These are phyloP conservation scores for Corniculantispora saksenae DNA, from an alignment of 2,329 filamentous ascomycete species.

Conservation along the genomic window DNA sequence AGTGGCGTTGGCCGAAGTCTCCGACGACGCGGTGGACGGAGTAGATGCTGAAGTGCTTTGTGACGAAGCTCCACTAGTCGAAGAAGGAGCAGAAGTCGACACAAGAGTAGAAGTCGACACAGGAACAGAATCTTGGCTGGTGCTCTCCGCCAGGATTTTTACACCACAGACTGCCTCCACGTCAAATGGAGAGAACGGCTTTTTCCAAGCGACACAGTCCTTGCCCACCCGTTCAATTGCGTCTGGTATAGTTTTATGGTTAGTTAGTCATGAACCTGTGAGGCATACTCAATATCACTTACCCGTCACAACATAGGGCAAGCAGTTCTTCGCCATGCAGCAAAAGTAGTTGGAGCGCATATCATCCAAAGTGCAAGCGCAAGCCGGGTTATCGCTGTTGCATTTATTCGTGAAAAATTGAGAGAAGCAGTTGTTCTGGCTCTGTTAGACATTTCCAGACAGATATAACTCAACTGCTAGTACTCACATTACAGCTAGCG, in stretches of 20 bases:
- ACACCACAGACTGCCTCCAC: too few species aligned
- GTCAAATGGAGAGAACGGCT: background rate
- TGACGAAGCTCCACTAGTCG: too few species aligned
- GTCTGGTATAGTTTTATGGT: too few species aligned
- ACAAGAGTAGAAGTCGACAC: too few species aligned
- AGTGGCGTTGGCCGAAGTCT: too few species aligned
- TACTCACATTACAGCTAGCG: background rate
- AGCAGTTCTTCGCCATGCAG: background rate
- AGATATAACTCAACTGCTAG: background rate
- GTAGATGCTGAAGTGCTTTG: too few species aligned
- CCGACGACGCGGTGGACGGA: too few species aligned
- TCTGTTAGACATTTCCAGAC: background rate
- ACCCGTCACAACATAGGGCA: background rate
- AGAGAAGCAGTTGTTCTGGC: background rate
- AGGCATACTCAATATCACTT: background rate
- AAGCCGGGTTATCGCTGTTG: background rate
- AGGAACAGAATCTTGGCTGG: too few species aligned
- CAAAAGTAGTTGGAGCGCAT: background rate
- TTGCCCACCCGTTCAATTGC: too few species aligned
- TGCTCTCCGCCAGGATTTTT: too few species aligned
- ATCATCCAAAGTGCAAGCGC: background rate
- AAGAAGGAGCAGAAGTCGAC: too few species aligned
- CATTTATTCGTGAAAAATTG: background rate
- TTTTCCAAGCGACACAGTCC: background rate
- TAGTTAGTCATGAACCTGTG: too few species aligned